Conservation (phyloP, 768 basidiomycete species). For the Kwoniella newhampshirensis region DNA sequence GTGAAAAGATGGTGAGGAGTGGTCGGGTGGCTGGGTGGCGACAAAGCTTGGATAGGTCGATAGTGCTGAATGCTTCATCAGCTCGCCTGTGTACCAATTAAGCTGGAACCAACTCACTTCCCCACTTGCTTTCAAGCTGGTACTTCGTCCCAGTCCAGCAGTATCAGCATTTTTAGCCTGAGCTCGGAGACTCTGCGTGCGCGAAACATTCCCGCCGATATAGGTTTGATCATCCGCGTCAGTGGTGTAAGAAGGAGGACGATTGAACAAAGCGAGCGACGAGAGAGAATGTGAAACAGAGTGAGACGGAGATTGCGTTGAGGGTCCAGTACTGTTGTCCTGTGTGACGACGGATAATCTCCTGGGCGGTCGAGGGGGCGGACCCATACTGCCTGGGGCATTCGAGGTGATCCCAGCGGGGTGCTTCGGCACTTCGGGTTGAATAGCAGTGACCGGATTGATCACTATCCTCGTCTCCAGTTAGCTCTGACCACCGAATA, state of each 20-base stretch:
- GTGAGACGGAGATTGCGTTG: constrained; percentile 24
- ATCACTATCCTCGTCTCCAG: neutral
- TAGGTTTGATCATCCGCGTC: neutral
- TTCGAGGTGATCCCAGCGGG: constrained; percentile 37
- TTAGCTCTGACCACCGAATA: too few species aligned
- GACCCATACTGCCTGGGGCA: constrained; percentile 25
- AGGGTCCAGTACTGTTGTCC: constrained; percentile 4
- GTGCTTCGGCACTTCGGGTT: constrained; percentile 8
- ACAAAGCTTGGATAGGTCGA: constrained; percentile 15
- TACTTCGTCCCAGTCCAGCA: constrained; percentile 31
- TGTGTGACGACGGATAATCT: constrained; percentile 21
- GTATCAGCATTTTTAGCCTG: constrained; percentile 35
- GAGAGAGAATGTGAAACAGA: constrained; percentile 38
- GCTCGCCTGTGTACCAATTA: neutral
- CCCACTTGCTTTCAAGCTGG: constrained; percentile 32
- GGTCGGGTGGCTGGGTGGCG: constrained; percentile 23
- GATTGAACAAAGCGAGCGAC: constrained; percentile 34
- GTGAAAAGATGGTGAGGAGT: constrained; percentile 35
- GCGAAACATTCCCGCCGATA: constrained; percentile 31
- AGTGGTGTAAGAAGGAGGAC: neutral
- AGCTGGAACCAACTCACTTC: constrained; percentile 25
- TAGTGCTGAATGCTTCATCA: constrained; percentile 6
- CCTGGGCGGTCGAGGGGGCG: constrained; percentile 42
- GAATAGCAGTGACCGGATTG: constrained; percentile 8
- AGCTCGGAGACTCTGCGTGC: constrained; percentile 46